phyloP scores from a whole-genome alignment of 805 yeast species.

The Suhomyces xylopsoci region DNA sequence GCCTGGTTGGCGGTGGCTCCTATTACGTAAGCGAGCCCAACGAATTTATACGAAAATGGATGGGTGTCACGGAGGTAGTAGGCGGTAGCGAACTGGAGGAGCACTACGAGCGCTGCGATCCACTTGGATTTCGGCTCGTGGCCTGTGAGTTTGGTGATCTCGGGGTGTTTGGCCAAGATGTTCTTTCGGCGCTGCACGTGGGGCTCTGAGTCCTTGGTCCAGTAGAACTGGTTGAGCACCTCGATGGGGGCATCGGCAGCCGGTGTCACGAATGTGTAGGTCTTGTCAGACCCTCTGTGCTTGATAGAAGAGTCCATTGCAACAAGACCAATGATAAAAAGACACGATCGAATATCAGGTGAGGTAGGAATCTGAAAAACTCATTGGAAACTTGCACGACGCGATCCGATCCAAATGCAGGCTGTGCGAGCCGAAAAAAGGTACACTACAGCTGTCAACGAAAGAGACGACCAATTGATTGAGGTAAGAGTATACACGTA shows the following conservation, averaged over 20 bases:
- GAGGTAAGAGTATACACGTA: too few relatives aligned
- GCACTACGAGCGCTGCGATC: conserved; percentile 62
- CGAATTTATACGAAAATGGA: conserved; percentile 51
- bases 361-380: not conserved
- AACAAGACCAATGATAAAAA: not conserved
- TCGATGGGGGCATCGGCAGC: conserved; percentile 41
- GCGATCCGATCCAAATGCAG: not conserved
- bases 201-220: conserved; percentile 83
- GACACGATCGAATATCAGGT: not conserved
- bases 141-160: conserved; percentile 76
- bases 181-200: conserved; percentile 71
- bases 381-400: not conserved
- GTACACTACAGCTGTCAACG: not conserved
- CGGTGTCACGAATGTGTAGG: conserved; percentile 34
- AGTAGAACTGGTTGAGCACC: conserved; percentile 63
- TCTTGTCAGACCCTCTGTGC: conserved; percentile 24
- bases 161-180: conserved; percentile 73
- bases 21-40: conserved; percentile 64
- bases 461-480: too few relatives aligned
- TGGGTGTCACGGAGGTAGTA: conserved; percentile 55
- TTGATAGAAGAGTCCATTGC: conserved; percentile 15
- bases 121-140: conserved; percentile 85
- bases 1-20: conserved; percentile 90
- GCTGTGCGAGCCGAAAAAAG: not conserved
- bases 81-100: conserved; percentile 65